Conservation (phyloP, 306 rosid species). For the Quercus berberidifolia region DNA sequence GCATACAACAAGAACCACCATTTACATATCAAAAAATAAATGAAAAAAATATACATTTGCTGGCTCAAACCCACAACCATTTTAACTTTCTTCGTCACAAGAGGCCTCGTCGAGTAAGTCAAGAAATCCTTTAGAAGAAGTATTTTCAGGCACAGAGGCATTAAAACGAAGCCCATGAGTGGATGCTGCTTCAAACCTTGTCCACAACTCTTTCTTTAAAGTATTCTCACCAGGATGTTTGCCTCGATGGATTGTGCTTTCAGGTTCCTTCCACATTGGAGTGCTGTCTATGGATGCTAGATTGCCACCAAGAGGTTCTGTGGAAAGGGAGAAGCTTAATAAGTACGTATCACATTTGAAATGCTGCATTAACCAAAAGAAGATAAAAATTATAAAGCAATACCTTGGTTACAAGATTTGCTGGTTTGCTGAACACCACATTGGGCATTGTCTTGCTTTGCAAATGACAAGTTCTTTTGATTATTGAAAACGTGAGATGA, state of each 20-base stretch:
- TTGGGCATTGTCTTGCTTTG: slow-evolving; percentile 17
- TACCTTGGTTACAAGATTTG: slow-evolving; percentile 47
- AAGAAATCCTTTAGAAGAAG: slow-evolving; percentile 60
- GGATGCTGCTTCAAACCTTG: slow-evolving; percentile 83
- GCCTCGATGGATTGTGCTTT: slow-evolving; percentile 47
- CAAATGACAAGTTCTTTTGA: slow-evolving; percentile 11
- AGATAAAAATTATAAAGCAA: not conserved
- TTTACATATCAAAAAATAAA: slow-evolving; percentile 28
- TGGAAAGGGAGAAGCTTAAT: not conserved
- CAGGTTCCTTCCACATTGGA: slow-evolving; percentile 58
- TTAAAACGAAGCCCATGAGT: slow-evolving; percentile 27
- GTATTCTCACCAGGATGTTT: slow-evolving; percentile 86
- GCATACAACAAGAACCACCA: slow-evolving; percentile 20
- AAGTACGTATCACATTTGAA: not conserved
- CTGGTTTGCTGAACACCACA: slow-evolving; percentile 30
- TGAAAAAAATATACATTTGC: not conserved
- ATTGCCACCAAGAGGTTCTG: slow-evolving; percentile 40
- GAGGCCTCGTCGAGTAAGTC: slow-evolving; percentile 87
- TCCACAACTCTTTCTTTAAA: slow-evolving; percentile 85
- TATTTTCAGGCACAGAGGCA: slow-evolving; percentile 12
- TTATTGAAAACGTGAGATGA: slow-evolving; percentile 7
- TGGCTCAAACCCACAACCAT: slow-evolving; percentile 14
- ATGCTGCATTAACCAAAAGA: slow-evolving; percentile 10
- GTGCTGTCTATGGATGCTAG: slow-evolving; percentile 43
- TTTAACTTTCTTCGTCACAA: slow-evolving; percentile 32